Evolutionary conservation across 1,139 yeast genomes (phyloP).

Genomic region (Debaryomycetaceae sp.): DNA sequence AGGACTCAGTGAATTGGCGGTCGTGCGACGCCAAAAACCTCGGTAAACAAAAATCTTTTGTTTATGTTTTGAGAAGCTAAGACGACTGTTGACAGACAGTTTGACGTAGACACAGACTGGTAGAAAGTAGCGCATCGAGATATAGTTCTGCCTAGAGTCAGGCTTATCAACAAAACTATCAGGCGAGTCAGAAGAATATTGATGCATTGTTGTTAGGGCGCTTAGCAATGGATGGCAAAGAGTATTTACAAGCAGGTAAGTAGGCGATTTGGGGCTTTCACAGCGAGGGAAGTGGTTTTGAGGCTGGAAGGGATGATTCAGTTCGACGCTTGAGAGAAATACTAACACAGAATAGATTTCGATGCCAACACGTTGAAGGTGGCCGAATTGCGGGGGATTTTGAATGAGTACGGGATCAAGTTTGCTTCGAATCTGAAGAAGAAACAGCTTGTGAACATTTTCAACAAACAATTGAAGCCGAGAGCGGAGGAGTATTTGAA

Average conservation of each 20-base stretch:
- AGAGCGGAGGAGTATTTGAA: constrained; percentile 30
- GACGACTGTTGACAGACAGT: background rate
- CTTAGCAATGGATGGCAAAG: background rate
- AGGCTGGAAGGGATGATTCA: no score
- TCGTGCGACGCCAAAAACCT: background rate
- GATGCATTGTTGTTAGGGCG: background rate
- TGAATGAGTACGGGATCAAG: constrained; percentile 54
- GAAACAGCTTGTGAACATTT: constrained; percentile 52
- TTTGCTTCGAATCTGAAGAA: constrained; percentile 65
- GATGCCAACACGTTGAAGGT: constrained; percentile 61
- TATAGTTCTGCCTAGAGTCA: no score
- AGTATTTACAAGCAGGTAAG: background rate
- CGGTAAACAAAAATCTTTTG: background rate
- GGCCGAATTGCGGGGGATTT: constrained; percentile 60
- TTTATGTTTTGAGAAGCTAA: background rate
- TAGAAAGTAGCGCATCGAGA: background rate
- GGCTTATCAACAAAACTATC: no score
- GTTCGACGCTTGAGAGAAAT: constrained; percentile 8
- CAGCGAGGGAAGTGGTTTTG: no score
- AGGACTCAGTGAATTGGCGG: background rate
- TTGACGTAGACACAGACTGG: background rate
- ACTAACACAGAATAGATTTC: constrained; percentile 37
- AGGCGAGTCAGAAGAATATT: no score
- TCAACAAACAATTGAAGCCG: constrained; percentile 45
- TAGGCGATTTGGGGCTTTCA: no score